Percentiles rank a stretch among this genome's conserved stretches.
These are phyloP conservation scores for Pyracantha coccinea DNA, from an alignment of 331 rosid species.

Conservation along the genomic window DNA sequence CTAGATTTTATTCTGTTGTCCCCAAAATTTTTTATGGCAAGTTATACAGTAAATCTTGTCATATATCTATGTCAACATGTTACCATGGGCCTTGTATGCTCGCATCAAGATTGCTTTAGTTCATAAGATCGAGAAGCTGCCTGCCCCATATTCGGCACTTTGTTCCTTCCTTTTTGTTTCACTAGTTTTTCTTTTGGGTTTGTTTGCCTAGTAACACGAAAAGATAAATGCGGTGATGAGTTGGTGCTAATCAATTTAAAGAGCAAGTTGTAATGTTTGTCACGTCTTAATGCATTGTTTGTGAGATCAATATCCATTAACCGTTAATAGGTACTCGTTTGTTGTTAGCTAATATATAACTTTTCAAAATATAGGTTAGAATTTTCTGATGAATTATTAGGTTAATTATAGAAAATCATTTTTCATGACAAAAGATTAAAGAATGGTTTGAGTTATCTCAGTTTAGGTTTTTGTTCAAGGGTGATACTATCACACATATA, in stretches of 20 bases:
- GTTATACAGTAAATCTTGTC: constrained; percentile 1
- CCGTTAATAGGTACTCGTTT: too few relatives aligned
- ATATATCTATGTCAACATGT: neutral
- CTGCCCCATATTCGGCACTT: constrained; percentile 1
- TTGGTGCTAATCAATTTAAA: too few relatives aligned
- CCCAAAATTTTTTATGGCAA: neutral
- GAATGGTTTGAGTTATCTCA: too few relatives aligned
- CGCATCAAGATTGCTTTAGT: constrained; percentile 15
- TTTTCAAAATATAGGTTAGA: too few relatives aligned
- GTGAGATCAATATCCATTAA: too few relatives aligned
- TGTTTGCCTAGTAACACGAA: neutral
- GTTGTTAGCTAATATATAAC: too few relatives aligned
- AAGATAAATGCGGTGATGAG: neutral
- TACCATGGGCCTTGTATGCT: constrained; percentile 10
- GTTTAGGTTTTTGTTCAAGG: too few relatives aligned
- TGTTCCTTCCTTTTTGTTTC: neutral
- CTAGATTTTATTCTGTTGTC: constrained; percentile 11
- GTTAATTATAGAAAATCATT: too few relatives aligned
- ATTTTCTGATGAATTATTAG: too few relatives aligned
- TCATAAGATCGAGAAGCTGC: constrained; percentile 3
- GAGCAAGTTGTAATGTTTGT: too few relatives aligned
- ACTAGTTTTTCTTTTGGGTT: neutral
- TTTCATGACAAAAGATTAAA: too few relatives aligned
- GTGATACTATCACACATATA: rapidly evolving
- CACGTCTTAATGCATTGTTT: too few relatives aligned